Evolutionary conservation across 2,329 filamentous ascomycete genomes (phyloP).

Genomic region (Fusarium pilosicola): DNA sequence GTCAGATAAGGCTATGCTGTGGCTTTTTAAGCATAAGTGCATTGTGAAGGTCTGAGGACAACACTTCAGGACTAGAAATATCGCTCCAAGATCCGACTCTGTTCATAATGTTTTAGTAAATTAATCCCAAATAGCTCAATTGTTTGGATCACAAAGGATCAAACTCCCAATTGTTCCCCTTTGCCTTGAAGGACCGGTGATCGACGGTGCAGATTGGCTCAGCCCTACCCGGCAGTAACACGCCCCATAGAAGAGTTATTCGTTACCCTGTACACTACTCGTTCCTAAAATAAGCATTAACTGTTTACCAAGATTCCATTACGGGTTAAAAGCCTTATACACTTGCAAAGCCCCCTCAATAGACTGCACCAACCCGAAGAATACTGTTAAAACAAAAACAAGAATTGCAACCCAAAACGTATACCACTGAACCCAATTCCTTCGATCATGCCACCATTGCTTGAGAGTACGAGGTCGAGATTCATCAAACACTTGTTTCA

Average conservation of each 20-base stretch:
- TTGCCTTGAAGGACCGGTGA: neutral
- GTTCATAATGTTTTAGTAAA: rapidly evolving
- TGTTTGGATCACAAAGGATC: rapidly evolving
- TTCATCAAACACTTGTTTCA: neutral
- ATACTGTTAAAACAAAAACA: neutral
- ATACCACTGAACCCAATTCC: neutral
- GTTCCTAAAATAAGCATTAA: neutral
- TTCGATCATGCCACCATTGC: neutral
- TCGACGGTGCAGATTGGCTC: neutral
- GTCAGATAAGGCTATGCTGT: neutral
- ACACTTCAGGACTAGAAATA: too few species aligned
- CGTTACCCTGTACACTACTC: too few species aligned
- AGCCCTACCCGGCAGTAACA: neutral
- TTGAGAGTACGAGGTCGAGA: neutral
- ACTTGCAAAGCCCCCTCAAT: neutral
- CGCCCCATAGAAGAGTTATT: too few species aligned
- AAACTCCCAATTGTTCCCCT: neutral
- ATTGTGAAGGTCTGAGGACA: neutral
- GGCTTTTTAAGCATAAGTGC: neutral
- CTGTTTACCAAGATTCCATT: neutral
- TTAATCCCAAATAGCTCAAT: rapidly evolving
- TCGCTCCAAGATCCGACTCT: rapidly evolving
- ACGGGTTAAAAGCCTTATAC: neutral
- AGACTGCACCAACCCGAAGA: neutral
- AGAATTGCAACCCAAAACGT: neutral